phyloP scores from a whole-genome alignment of 768 basidiomycete species.

The Lactifluus pinguis region DNA sequence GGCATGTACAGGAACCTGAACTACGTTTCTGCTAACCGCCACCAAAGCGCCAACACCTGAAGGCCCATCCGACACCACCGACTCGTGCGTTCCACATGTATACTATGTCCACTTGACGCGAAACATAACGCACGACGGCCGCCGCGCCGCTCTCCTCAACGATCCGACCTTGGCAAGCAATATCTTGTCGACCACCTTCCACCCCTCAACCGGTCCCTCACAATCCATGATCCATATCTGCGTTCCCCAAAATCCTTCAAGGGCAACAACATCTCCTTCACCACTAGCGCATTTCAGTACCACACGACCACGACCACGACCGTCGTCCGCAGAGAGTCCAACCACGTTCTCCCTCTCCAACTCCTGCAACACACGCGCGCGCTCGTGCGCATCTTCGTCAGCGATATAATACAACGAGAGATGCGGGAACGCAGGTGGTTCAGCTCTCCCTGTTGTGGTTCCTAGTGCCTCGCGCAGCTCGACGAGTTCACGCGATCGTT shows the following conservation, averaged over 20 bases:
- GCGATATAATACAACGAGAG: conserved; percentile 66
- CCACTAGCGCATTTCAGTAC: conserved; percentile 27
- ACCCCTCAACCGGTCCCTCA: conserved; percentile 49
- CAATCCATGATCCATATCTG: conserved; percentile 57
- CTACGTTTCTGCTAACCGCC: too few relatives aligned
- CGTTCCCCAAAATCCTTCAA: conserved; percentile 31
- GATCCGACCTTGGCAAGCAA: conserved; percentile 3
- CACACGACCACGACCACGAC: conserved; percentile 21
- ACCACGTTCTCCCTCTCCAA: conserved; percentile 33
- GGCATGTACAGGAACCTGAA: too few relatives aligned
- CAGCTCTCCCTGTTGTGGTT: conserved; percentile 25
- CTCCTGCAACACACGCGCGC: conserved; percentile 37
- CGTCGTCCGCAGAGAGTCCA: conserved; percentile 10
- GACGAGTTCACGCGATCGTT: conserved; percentile 36
- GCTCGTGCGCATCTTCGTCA: conserved; percentile 53
- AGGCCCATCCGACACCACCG: too few relatives aligned
- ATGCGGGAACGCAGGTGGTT: conserved; percentile 58
- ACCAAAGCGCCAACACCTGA: too few relatives aligned
- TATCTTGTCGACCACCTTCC: conserved; percentile 42
- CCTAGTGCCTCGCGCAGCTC: conserved; percentile 43
- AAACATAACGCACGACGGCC: background rate
- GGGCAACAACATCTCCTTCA: conserved; percentile 17
- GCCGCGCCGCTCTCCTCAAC: background rate
- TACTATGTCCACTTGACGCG: background rate
- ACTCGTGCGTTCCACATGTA: too few relatives aligned